Evolutionary conservation across 2,329 filamentous ascomycete genomes (phyloP).

Genomic region (Paecilomyces sp.): DNA sequence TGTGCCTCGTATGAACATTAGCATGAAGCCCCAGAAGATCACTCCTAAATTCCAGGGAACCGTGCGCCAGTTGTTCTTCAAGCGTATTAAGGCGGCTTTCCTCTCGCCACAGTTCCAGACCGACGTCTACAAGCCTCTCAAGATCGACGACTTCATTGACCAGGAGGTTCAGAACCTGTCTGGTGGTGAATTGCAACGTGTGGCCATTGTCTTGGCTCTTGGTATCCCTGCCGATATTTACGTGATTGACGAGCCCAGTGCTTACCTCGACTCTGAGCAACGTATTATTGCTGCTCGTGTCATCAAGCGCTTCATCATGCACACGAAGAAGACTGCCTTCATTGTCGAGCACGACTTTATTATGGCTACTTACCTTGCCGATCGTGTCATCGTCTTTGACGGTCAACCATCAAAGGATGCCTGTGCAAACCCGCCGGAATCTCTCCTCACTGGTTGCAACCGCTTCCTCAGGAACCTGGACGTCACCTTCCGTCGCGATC

Average conservation of each 20-base stretch:
- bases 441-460: slow-evolving; percentile 92
- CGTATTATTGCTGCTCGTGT: slow-evolving; percentile 95
- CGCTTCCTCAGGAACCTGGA: slow-evolving; percentile 92
- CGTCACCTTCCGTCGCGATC: slow-evolving; percentile 97
- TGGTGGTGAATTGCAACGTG: slow-evolving; percentile 98
- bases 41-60: slow-evolving; percentile 97
- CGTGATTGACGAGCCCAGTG: slow-evolving; percentile 93
- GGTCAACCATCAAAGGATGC: slow-evolving; percentile 83
- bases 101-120: slow-evolving; percentile 97
- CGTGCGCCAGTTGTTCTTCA: slow-evolving; percentile 97
- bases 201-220: slow-evolving; percentile 94
- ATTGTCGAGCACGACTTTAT: slow-evolving; percentile 99
- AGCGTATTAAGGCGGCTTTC: slow-evolving; percentile 98
- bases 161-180: slow-evolving; percentile 99
- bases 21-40: slow-evolving; percentile 99
- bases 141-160: slow-evolving; percentile 98
- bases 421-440: slow-evolving; percentile 84
- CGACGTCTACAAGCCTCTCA: slow-evolving; percentile 98
- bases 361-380: slow-evolving; percentile 77
- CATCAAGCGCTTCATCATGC: slow-evolving; percentile 99
- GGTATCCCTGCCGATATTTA: slow-evolving; percentile 96
- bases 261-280: slow-evolving; percentile 97
- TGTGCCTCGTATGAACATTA: slow-evolving; percentile 92
- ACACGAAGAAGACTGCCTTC: slow-evolving; percentile 98
- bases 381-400: slow-evolving; percentile 98